These are phyloP conservation scores for Ogataea pini DNA, from an alignment of 805 yeast species.

Conservation along the genomic window DNA sequence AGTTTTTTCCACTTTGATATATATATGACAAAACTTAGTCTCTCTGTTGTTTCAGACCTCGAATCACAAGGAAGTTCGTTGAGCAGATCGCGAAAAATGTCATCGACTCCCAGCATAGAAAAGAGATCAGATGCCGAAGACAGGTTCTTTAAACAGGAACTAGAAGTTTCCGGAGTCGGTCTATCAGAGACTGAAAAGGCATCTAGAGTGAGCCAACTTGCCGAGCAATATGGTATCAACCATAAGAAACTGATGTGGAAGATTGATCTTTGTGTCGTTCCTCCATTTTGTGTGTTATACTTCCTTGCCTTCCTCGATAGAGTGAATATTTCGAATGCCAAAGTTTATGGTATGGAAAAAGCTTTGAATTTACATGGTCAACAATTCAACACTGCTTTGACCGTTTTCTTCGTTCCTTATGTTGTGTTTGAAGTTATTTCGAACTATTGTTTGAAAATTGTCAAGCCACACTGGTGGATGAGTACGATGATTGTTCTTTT, in stretches of 20 bases:
- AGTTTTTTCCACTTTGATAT: constrained; percentile 2
- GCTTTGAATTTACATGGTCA: constrained; percentile 56
- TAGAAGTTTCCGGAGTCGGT: constrained; percentile 11
- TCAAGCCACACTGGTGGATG: constrained; percentile 68
- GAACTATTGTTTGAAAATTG: constrained; percentile 57
- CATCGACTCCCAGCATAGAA: constrained; percentile 22
- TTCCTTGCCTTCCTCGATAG: constrained; percentile 78
- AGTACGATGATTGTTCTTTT: constrained; percentile 58
- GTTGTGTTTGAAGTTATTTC: constrained; percentile 64
- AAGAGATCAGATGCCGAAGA: constrained; percentile 22
- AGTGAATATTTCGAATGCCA: constrained; percentile 81
- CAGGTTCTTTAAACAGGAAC: constrained; percentile 12
- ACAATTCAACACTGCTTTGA: constrained; percentile 64
- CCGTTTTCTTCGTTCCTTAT: constrained; percentile 74
- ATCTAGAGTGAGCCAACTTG: constrained; percentile 38
- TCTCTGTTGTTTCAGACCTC: not conserved
- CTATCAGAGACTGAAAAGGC: constrained; percentile 27
- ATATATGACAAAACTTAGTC: not conserved
- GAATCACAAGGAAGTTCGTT: not conserved
- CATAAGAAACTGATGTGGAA: constrained; percentile 60
- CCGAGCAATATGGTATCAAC: constrained; percentile 49
- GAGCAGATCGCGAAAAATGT: constrained; percentile 5
- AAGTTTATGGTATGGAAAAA: constrained; percentile 62
- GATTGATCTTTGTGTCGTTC: constrained; percentile 67
- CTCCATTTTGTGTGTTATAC: constrained; percentile 74